Base-by-base conservation (phyloP, 805 yeast genomes). In the Metschnikowia kunwiensis region DNA sequence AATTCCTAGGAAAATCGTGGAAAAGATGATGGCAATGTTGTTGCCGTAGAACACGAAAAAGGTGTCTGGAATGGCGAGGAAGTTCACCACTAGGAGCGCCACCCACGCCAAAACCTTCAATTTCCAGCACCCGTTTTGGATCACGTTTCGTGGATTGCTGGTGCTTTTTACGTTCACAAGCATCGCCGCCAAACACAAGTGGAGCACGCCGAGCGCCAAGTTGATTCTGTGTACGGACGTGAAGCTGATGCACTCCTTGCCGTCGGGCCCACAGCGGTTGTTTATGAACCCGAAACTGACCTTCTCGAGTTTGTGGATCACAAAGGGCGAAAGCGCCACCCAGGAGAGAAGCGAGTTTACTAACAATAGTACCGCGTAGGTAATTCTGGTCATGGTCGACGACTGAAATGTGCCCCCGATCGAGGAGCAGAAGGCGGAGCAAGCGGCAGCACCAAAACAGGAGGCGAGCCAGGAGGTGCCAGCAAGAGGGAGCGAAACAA, bases 61-160 rank as follows among this genome's bases (percentile, higher is more conserved):
- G 15, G 67, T 68, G 53, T 94, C 96, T 1, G 97, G 97, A 30
- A 93, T 77, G 10, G 65, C 47, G 36, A 85, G 57, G 59, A 87
- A 93, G 25, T 89, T 74, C 4, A 78, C 43, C 5, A 78, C 69
- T 4, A 81, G 61, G 12, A 87, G 65, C 3, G 64, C 53, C 12
- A 75, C 36, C 78, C 89, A 82, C 3, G 70, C 59, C 7, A 78
- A 51, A 8, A 86, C 60, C 60, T 93, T 93, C 30, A 80, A 53
- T 28, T 81, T 75, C 99, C 99, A 93, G 68, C 77, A 82, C 3
- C 96, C 95, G 58, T 94, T 93, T 58, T 93, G 98, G 28, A 93
- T 71, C 15, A 74, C 77, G 0, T 93, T 81, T 28, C 96, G 72
- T 14, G 89, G 83, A 55, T 87, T 80, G 20, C 75, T 62, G 1